Conservation (phyloP, 805 yeast species). For the Saccharomycopsis synnaedendra region DNA sequence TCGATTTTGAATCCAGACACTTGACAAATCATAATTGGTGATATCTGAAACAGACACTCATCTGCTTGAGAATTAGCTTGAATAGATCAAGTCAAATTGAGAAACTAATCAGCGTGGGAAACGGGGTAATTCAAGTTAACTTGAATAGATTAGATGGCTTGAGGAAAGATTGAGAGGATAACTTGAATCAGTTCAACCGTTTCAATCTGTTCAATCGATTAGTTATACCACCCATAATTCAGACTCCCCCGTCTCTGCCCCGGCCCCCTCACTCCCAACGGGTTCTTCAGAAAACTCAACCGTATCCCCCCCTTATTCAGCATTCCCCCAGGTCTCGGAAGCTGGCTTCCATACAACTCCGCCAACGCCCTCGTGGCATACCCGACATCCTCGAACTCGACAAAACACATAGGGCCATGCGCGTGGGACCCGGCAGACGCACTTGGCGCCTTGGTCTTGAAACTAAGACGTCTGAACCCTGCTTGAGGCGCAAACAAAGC, state of each 20-base stretch:
- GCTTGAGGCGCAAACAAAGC: slow-evolving; percentile 78
- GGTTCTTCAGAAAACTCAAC: slow-evolving; percentile 88
- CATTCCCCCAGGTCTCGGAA: slow-evolving; percentile 66
- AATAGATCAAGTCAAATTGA: too few species aligned
- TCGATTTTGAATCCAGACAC: too few species aligned
- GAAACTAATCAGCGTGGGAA: too few species aligned
- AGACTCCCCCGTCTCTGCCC: slow-evolving; percentile 31
- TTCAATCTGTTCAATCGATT: too few species aligned
- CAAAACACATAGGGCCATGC: slow-evolving; percentile 99
- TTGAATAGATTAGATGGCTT: too few species aligned
- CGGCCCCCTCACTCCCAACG: slow-evolving; percentile 87
- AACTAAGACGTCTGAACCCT: slow-evolving; percentile 87
- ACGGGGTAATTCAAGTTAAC: too few species aligned
- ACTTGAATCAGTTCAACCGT: too few species aligned
- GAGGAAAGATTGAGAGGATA: too few species aligned
- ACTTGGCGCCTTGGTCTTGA: slow-evolving; percentile 57
- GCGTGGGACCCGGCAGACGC: slow-evolving; percentile 29
- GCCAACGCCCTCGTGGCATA: slow-evolving; percentile 91
- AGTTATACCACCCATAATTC: slow-evolving; percentile 2
- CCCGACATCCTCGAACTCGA: slow-evolving; percentile 93
- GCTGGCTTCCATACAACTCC: slow-evolving; percentile 83
- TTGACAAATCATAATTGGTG: too few species aligned
- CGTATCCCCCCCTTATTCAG: slow-evolving; percentile 88
- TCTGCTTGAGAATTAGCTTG: too few species aligned
- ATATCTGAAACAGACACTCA: too few species aligned